These are phyloP conservation scores for Asclepias syriaca DNA, from an alignment of 257 asterid species.

Conservation along the genomic window DNA sequence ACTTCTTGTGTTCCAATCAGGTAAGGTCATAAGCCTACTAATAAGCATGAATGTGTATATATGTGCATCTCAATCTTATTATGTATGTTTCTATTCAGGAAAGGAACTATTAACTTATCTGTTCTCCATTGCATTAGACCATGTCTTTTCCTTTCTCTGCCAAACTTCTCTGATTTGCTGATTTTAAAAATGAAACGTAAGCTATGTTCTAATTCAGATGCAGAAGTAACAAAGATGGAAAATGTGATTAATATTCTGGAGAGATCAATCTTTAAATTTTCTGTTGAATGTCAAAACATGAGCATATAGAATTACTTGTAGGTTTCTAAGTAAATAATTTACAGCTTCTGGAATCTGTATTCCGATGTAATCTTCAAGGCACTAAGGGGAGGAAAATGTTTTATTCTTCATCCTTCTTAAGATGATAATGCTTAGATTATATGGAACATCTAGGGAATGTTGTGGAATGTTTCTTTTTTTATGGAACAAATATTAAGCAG, in stretches of 20 bases:
- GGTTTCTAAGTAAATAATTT: neutral
- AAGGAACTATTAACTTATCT: neutral
- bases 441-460: neutral
- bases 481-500: neutral
- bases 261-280: neutral
- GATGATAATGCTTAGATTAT: neutral
- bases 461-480: neutral
- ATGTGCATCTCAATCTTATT: neutral
- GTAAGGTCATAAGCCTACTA: conserved; percentile 31
- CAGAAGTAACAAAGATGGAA: neutral
- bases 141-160: neutral
- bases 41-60: neutral
- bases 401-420: neutral
- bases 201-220: neutral
- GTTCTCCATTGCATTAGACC: neutral
- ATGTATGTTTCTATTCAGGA: neutral
- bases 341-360: neutral
- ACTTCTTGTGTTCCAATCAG: conserved; percentile 94
- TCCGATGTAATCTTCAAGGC: neutral
- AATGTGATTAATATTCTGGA: neutral
- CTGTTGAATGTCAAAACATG: neutral
- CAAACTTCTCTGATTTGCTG: neutral
- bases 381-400: neutral
- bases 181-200: neutral
- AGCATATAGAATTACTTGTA: neutral